Conservation (phyloP, 2,329 filamentous ascomycete genomes). For the Lecanosticta acicola region DNA sequence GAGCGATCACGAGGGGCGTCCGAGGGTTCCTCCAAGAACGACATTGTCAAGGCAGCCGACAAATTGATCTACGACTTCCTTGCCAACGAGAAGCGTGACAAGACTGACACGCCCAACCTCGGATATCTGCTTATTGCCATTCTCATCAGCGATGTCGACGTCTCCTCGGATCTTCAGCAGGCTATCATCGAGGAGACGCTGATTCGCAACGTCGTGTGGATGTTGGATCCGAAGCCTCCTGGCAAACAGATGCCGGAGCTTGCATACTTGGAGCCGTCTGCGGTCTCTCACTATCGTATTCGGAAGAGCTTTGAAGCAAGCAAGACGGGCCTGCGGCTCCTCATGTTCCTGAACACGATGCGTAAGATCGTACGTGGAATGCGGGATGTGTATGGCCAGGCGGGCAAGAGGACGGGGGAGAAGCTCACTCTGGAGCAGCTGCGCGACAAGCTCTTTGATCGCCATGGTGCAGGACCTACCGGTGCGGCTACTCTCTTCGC, state of each 20-base stretch:
- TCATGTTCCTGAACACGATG: constrained; percentile 24
- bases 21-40: not conserved
- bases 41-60: constrained; percentile 13
- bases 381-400: constrained; percentile 1
- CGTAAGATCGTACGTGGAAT: constrained; percentile 11
- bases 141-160: constrained; percentile 16
- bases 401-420: constrained; percentile 2
- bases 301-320: constrained; percentile 18
- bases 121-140: constrained; percentile 21
- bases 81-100: constrained; percentile 13
- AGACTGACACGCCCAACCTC: constrained; percentile 17
- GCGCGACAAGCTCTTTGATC: constrained; percentile 16
- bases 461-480: constrained; percentile 18
- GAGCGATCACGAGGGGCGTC: no score
- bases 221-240: constrained; percentile 13
- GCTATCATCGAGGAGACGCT: constrained; percentile 22
- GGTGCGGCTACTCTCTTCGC: constrained; percentile 19
- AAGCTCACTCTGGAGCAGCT: constrained; percentile 7
- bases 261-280: constrained; percentile 19
- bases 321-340: constrained; percentile 18
- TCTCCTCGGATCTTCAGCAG: constrained; percentile 15
- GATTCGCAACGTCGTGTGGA: constrained; percentile 25
- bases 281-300: constrained; percentile 17
- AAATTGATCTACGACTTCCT: constrained; percentile 13
- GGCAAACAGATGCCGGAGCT: constrained; percentile 17